Percentiles rank a stretch among this genome's conserved stretches.
phyloP scores from a whole-genome alignment of 306 rosid species.

The Sophora flavescens region DNA sequence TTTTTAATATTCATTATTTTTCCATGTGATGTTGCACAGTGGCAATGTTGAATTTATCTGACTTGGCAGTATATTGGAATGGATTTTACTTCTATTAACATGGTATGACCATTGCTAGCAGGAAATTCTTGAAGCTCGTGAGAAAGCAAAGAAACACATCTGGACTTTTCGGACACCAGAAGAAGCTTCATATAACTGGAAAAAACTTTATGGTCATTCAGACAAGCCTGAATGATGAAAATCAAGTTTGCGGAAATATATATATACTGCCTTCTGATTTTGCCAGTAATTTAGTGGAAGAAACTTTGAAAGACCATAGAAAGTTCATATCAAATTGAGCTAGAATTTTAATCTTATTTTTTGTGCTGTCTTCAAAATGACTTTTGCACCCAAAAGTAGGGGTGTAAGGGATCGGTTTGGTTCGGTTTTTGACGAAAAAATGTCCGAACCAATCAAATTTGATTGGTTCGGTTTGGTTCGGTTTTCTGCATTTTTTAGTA shows the following conservation, averaged over 20 bases:
- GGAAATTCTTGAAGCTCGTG: constrained; percentile 81
- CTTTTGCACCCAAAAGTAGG: too few species aligned
- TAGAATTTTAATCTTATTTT: constrained; percentile 18
- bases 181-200: constrained; percentile 77
- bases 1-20: not conserved
- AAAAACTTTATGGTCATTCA: constrained; percentile 63
- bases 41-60: not conserved
- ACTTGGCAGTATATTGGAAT: not conserved
- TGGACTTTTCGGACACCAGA: constrained; percentile 81
- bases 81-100: constrained; percentile 26
- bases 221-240: constrained; percentile 58
- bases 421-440: too few species aligned
- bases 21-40: constrained; percentile 10
- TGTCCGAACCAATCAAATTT: too few species aligned
- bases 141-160: constrained; percentile 69
- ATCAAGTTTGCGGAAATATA: not conserved
- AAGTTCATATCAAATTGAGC: constrained; percentile 31
- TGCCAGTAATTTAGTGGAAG: not conserved
- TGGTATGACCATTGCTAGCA: constrained; percentile 50
- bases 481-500: too few species aligned
- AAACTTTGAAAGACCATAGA: constrained; percentile 3
- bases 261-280: not conserved
- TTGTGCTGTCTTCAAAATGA: constrained; percentile 27
- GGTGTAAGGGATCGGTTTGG: too few species aligned
- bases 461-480: too few species aligned